Conservation (phyloP, 805 yeast genomes). For the Pichia rugopelliculosa region DNA sequence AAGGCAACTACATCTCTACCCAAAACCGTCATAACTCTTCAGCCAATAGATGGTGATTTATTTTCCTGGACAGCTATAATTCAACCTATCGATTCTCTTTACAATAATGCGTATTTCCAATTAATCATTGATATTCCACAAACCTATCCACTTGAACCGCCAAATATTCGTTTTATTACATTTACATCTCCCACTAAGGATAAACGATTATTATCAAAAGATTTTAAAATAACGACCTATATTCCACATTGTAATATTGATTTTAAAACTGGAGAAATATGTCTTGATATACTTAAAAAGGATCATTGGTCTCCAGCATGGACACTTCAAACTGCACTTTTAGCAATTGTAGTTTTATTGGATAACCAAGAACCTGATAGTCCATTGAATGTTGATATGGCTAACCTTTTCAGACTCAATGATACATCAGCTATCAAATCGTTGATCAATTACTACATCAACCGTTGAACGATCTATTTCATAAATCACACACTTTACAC, state of each 20-base stretch:
- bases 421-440: slow-evolving; percentile 38
- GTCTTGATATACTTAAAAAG: slow-evolving; percentile 53
- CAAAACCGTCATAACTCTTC: neutral
- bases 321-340: slow-evolving; percentile 47
- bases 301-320: slow-evolving; percentile 69
- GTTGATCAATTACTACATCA: slow-evolving; percentile 34
- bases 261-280: slow-evolving; percentile 56
- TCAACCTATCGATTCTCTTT: slow-evolving; percentile 47
- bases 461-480: too few species aligned
- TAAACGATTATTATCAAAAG: neutral
- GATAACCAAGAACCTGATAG: slow-evolving; percentile 65
- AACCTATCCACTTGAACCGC: slow-evolving; percentile 55
- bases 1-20: slow-evolving; percentile 23
- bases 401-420: slow-evolving; percentile 46
- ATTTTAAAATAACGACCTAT: slow-evolving; percentile 14
- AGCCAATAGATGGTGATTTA: slow-evolving; percentile 2
- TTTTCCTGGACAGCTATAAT: slow-evolving; percentile 44
- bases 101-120: slow-evolving; percentile 45
- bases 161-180: slow-evolving; percentile 38
- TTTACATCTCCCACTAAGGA: neutral
- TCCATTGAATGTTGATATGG: slow-evolving; percentile 65
- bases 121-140: slow-evolving; percentile 38
- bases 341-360: slow-evolving; percentile 50
- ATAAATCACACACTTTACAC: too few species aligned
- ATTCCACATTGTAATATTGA: slow-evolving; percentile 46